Conservation (phyloP, 352 stramenopile species). For the Phytophthora ohioensis region DNA sequence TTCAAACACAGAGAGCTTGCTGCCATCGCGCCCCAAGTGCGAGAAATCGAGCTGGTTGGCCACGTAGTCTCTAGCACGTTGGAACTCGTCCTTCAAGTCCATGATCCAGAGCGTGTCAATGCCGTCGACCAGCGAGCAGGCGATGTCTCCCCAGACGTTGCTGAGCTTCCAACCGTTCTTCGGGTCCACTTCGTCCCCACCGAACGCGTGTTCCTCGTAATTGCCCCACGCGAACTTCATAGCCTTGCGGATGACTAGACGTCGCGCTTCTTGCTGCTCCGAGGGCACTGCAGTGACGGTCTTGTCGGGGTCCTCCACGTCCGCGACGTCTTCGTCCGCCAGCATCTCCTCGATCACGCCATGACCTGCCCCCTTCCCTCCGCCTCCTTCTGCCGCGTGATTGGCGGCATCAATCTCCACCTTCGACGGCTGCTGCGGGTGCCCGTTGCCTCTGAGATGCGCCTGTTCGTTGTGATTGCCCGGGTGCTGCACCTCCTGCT, state of each 20-base stretch:
- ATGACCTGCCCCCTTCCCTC: conserved; percentile 3
- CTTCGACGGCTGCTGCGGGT: background rate
- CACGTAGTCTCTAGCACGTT: conserved; percentile 91
- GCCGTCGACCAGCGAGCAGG: conserved; percentile 93
- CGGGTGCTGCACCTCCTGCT: conserved; percentile 19
- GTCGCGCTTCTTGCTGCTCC: conserved; percentile 52
- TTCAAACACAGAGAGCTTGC: conserved; percentile 96
- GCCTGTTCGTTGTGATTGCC: conserved; percentile 8
- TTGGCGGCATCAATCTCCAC: conserved; percentile 12
- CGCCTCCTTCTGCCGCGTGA: conserved; percentile 3
- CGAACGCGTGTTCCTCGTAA: conserved; percentile 96
- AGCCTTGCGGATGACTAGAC: conserved; percentile 56
- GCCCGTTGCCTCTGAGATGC: conserved; percentile 24
- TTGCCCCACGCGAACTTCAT: conserved; percentile 86
- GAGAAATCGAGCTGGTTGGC: conserved; percentile 81
- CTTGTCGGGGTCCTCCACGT: conserved; percentile 51
- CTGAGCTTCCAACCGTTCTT: conserved; percentile 65
- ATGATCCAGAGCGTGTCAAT: conserved; percentile 99
- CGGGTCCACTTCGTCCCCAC: conserved; percentile 95
- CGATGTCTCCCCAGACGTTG: conserved; percentile 92
- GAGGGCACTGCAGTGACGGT: conserved; percentile 29
- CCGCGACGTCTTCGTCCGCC: conserved; percentile 98
- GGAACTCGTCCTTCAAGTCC: conserved; percentile 94
- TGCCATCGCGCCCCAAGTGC: conserved; percentile 65
- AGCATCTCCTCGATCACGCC: conserved; percentile 91